Conservation (phyloP, 495 filamentous ascomycete species). For the Haplographium delicatum region DNA sequence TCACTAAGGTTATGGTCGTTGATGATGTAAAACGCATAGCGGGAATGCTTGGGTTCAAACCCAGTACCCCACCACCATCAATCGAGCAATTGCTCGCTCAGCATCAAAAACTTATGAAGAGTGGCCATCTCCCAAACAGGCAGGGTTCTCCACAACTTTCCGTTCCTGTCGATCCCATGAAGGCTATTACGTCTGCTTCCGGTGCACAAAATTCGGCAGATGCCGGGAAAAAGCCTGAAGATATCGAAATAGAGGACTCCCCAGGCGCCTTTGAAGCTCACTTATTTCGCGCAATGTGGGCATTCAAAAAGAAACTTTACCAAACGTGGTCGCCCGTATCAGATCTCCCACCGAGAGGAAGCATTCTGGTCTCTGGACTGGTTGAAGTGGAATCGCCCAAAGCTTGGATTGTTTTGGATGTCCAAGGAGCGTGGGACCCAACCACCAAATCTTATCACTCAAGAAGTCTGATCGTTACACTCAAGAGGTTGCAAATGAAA, state of each 20-base stretch:
- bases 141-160: slow-evolving; percentile 5
- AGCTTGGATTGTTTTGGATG: slow-evolving; percentile 52
- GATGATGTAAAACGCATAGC: slow-evolving; percentile 24
- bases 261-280: slow-evolving; percentile 8
- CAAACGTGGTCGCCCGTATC: slow-evolving; percentile 38
- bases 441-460: slow-evolving; percentile 24
- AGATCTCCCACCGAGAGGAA: slow-evolving; percentile 53
- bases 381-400: slow-evolving; percentile 58
- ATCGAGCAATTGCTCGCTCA: slow-evolving; percentile 18
- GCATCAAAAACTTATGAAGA: slow-evolving; percentile 11
- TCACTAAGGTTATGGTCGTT: slow-evolving; percentile 25
- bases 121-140: slow-evolving; percentile 5
- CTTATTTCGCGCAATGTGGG: slow-evolving; percentile 32
- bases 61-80: slow-evolving; percentile 3
- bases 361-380: slow-evolving; percentile 57
- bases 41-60: slow-evolving; percentile 18
- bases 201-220: slow-evolving; percentile 25
- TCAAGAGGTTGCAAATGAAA: slow-evolving; percentile 19
- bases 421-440: slow-evolving; percentile 56
- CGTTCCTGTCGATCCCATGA: neutral
- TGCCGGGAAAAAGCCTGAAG: slow-evolving; percentile 32
- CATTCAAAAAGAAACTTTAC: slow-evolving; percentile 49
- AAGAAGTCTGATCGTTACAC: slow-evolving; percentile 9
- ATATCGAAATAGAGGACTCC: slow-evolving; percentile 26
- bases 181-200: slow-evolving; percentile 15